These are phyloP conservation scores for Botrytis fabae DNA, from an alignment of 2,329 filamentous ascomycete genomes.

Conservation along the genomic window DNA sequence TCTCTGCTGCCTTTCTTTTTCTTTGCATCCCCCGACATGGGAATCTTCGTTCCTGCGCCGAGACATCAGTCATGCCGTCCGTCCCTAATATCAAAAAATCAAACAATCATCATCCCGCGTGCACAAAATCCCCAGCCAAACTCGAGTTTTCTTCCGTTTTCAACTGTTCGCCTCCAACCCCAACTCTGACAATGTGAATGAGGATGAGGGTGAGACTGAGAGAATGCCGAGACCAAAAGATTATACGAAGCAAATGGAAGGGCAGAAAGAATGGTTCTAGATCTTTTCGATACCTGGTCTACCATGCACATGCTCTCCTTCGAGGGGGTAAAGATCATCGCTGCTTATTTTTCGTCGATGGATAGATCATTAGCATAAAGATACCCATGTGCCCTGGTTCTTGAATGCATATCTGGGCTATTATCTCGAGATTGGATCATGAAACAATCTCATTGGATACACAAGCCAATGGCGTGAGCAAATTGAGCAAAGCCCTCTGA, in stretches of 20 bases:
- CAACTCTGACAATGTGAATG: neutral
- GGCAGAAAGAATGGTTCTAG: constrained; percentile 4
- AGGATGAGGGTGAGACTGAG: too few relatives aligned
- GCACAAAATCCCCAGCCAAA: neutral
- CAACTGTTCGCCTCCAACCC: neutral
- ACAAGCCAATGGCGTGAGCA: neutral
- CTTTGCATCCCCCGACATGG: neutral
- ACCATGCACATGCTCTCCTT: neutral
- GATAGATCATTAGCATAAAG: constrained; percentile 2
- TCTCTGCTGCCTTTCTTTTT: constrained; percentile 10
- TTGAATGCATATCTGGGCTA: neutral
- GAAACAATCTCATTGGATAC: neutral
- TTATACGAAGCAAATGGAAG: neutral
- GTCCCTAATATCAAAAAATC: neutral
- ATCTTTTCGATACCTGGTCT: neutral
- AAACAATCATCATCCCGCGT: neutral
- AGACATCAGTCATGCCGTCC: constrained; percentile 10
- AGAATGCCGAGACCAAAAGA: neutral
- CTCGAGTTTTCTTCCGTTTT: neutral
- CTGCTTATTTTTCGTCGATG: constrained; percentile 7
- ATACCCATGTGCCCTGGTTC: neutral
- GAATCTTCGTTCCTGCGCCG: constrained; percentile 20
- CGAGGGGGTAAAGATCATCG: constrained; percentile 7
- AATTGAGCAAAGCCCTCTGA: neutral
- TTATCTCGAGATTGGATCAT: neutral